Base-by-base conservation (phyloP, 2,329 filamentous ascomycete species). In the Chrysoporthe cubensis region DNA sequence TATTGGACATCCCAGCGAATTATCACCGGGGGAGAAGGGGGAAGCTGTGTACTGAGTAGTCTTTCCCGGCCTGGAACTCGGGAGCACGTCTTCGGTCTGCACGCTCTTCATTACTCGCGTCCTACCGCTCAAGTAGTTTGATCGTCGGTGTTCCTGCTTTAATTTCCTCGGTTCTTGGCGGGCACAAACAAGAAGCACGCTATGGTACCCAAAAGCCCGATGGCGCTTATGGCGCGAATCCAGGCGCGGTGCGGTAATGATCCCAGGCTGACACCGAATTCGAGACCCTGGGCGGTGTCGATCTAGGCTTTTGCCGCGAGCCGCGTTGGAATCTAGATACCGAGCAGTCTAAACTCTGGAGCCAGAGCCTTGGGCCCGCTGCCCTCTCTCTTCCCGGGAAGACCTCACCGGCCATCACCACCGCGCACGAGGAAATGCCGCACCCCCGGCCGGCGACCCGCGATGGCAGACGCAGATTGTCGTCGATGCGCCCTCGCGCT, bases 201-300 rank as follows among this genome's bases (percentile, higher is more conserved):
- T 7, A 54, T 54, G 48, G 6, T 43, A n/a, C 66, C 37, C 63
- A 54, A 52, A 60, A 43, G 57, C 43, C 43, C 43, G 16, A 64
- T 62, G 58, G 66, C 66, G 66, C 66, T 67, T 67, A 65, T 44
- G 66, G 66, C 66, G 62, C 66, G 64, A 65, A 57, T 65, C 32
- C 57, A 67, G 62, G 64, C 64, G 64, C 66, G 56, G 21, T 40
- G 58, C 66, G 66, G 54, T 57, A 54, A 54, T 54, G 11, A 54
- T 54, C 50, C 50, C 50, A 54, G 50, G 50, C 50, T 54, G 50
- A 18, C 26, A 54, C 57, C 66, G 40, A 59, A 48, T 37, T 57
- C 44, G 26, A 66, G 66, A 68, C 66, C 64, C 63, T 63, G 59
- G 66, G 34, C 26, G 48, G 44, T 68, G 46, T 64, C 66, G 64